Percentiles rank a stretch among this genome's conserved stretches.
Evolutionary conservation across 805 yeast species (phyloP).

Genomic region (Hanseniaspora lachancei): DNA sequence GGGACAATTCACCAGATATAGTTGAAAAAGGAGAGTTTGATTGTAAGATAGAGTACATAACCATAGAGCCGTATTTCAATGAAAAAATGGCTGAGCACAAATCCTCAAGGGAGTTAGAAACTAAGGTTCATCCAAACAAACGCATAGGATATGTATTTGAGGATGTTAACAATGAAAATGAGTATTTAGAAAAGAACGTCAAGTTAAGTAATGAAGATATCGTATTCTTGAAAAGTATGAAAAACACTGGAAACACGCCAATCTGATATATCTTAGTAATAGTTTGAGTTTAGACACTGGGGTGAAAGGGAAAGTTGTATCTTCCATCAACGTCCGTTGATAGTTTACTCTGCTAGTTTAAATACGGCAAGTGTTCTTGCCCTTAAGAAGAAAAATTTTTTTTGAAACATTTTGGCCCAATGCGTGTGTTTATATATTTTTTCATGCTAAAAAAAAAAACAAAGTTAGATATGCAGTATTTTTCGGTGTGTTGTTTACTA

Average conservation of each 20-base stretch:
- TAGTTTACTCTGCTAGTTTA: too few relatives aligned
- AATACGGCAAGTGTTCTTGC: not conserved
- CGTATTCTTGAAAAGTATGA: not conserved
- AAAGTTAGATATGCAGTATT: not conserved
- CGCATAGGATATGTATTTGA: not conserved
- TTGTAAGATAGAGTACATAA: conserved; percentile 44
- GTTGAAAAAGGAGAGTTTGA: conserved; percentile 61
- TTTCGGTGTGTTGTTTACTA: not conserved
- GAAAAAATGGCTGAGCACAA: conserved; percentile 11
- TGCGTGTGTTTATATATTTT: not conserved
- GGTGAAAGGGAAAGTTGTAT: too few relatives aligned
- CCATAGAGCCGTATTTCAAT: conserved; percentile 42
- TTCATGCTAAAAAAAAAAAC: not conserved
- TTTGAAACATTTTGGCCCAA: not conserved
- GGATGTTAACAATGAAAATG: not conserved
- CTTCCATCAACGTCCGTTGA: too few relatives aligned
- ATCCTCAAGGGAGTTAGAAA: conserved; percentile 12
- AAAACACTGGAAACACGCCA: not conserved
- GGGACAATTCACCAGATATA: conserved; percentile 63
- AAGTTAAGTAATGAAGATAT: not conserved
- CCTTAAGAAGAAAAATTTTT: not conserved
- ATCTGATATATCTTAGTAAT: too few relatives aligned
- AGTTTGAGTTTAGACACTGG: too few relatives aligned
- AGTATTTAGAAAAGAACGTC: not conserved
- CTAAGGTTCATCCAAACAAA: not conserved